These are phyloP conservation scores for Cyberlindnera saturnus DNA, from an alignment of 805 yeast species.

Conservation along the genomic window DNA sequence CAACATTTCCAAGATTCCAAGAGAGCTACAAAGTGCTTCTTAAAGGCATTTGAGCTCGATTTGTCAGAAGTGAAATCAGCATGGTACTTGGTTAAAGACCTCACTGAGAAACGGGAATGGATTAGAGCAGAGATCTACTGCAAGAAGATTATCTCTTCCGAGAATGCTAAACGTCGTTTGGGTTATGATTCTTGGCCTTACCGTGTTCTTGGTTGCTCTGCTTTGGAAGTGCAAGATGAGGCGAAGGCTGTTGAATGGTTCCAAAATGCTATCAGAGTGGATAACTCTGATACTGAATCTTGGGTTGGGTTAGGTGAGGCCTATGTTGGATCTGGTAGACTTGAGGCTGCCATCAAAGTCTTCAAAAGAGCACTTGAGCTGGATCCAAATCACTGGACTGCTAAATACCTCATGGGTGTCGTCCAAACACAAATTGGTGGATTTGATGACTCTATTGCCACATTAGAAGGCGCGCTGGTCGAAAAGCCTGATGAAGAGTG, in stretches of 20 bases:
- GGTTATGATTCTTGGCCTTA: conserved; percentile 73
- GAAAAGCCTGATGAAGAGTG: conserved; percentile 43
- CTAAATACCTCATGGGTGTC: conserved; percentile 60
- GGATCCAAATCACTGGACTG: conserved; percentile 52
- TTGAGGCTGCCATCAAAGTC: conserved; percentile 82
- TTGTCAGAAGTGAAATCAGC: conserved; percentile 73
- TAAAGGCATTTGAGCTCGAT: conserved; percentile 85
- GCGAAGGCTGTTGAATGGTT: conserved; percentile 82
- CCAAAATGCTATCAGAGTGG: conserved; percentile 74
- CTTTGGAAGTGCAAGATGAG: conserved; percentile 64
- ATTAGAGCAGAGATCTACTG: conserved; percentile 73
- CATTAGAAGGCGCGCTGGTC: conserved; percentile 37
- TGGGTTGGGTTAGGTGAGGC: conserved; percentile 99
- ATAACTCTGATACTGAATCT: conserved; percentile 62
- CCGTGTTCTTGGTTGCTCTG: conserved; percentile 75
- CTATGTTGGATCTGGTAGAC: conserved; percentile 74
- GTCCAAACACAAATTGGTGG: conserved; percentile 61
- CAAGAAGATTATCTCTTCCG: conserved; percentile 57
- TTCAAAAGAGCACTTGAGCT: conserved; percentile 57
- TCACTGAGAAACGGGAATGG: conserved; percentile 73
- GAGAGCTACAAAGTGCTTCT: conserved; percentile 80
- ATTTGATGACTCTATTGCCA: conserved; percentile 51
- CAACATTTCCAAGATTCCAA: conserved; percentile 49
- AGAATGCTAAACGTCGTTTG: conserved; percentile 46
- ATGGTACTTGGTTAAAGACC: conserved; percentile 59